These are phyloP conservation scores for Coemansia sp. DNA, from an alignment of 192 early-diverging fungal species.

Conservation along the genomic window DNA sequence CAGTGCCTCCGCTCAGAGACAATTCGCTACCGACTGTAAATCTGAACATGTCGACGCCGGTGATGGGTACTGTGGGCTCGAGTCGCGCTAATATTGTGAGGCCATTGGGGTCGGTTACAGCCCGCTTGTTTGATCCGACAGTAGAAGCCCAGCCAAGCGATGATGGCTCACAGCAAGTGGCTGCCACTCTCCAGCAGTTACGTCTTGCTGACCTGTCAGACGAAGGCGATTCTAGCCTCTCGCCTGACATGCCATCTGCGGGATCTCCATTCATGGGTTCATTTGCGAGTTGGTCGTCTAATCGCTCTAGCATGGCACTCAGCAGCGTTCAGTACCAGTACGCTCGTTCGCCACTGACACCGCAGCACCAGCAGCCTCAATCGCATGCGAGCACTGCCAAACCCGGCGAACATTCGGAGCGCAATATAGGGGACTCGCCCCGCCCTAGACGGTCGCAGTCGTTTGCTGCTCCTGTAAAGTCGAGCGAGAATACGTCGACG, in stretches of 20 bases:
- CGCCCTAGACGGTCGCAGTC: constrained; percentile 47
- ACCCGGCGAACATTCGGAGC: not conserved
- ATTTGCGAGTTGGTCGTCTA: constrained; percentile 12
- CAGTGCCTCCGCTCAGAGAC: constrained; percentile 26
- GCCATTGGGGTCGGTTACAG: constrained; percentile 43
- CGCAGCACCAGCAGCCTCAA: not conserved
- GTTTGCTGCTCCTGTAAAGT: constrained; percentile 19
- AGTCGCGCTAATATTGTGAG: constrained; percentile 4
- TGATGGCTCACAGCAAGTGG: not conserved
- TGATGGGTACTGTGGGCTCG: not conserved
- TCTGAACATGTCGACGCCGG: constrained; percentile 37
- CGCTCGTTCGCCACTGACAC: constrained; percentile 1
- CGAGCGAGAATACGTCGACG: constrained; percentile 1
- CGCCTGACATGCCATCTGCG: constrained; percentile 2
- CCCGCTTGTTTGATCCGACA: constrained; percentile 42
- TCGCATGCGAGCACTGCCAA: not conserved
- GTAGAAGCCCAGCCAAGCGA: constrained; percentile 4
- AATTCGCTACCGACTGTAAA: constrained; percentile 28
- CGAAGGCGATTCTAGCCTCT: not conserved
- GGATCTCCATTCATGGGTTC: constrained; percentile 14
- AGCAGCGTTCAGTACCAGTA: constrained; percentile 50
- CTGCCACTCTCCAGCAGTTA: not conserved
- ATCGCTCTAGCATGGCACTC: constrained; percentile 28
- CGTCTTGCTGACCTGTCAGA: not conserved
- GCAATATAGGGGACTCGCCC: constrained; percentile 5